These are phyloP conservation scores for Trypanosoma brucei DNA, from an alignment of 208 protist species.

Conservation along the genomic window DNA sequence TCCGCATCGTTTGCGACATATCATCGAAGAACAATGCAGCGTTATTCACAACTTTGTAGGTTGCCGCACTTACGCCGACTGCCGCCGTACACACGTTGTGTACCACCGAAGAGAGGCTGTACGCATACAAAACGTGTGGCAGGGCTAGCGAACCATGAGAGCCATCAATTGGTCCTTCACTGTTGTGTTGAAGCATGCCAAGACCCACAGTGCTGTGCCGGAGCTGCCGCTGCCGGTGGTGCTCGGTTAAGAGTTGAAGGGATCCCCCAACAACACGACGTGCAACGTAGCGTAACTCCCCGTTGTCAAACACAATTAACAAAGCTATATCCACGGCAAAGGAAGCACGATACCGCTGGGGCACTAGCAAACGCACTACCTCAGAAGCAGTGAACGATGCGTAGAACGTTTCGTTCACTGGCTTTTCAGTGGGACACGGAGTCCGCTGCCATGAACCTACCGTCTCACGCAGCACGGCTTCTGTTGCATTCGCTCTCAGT, in stretches of 20 bases:
- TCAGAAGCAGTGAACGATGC: constrained; percentile 30
- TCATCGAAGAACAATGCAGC: constrained; percentile 34
- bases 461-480: constrained; percentile 21
- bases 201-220: constrained; percentile 15
- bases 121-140: constrained; percentile 63
- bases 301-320: constrained; percentile 50
- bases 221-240: constrained; percentile 28
- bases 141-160: constrained; percentile 13
- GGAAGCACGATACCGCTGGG: constrained; percentile 43
- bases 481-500: constrained; percentile 28
- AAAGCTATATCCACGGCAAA: constrained; percentile 62
- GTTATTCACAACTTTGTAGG: constrained; percentile 31
- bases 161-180: background rate
- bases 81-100: constrained; percentile 22
- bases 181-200: constrained; percentile 3
- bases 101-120: constrained; percentile 34
- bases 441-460: background rate
- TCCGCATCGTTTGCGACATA: constrained; percentile 24
- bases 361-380: constrained; percentile 57
- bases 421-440: constrained; percentile 4
- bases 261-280: constrained; percentile 52
- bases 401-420: constrained; percentile 32
- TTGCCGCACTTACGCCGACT: constrained; percentile 13
- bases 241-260: constrained; percentile 37
- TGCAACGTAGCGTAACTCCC: constrained; percentile 53